Evolutionary conservation across 202 grass and related monocot species (phyloP), one percentile per base, ranked within the genome.

Genomic region (Carex sylvatica): DNA sequence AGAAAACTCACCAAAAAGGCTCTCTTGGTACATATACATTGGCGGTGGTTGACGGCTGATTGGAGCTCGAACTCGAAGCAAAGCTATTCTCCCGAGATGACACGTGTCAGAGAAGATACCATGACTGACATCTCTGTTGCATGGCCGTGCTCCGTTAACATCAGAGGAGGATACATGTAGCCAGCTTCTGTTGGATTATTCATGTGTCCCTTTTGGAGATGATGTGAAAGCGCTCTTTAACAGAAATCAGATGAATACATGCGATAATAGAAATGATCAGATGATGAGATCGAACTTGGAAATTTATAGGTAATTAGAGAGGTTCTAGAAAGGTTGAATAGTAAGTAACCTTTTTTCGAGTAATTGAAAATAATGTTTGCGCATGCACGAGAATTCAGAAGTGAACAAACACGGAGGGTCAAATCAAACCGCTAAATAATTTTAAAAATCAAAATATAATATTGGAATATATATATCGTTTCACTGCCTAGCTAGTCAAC

Each of bases 31-130:
- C 14, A 7, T 35, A 47, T 49, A 49, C 46, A 13, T 49, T 12
- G 46, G 46, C 13, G 0, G 10, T 18, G 0, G 14, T 52, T 49
- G 63, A 76, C 83, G 83, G 85, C 69, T 31, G 61, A 65, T 35
- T 56, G 61, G 61, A 78, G 35, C 40, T 36, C 77, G 73, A 28
- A 61, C 42, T 9, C n/a, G 54, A 0, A 16, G 40, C 40, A 84
- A 73, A 44, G 3, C 68, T 82, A 20, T 79, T 83, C 87, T 66
- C 69, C 40, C 7, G 89, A 46, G 8, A 91, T 26, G 67, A 94
- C 92, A 67, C 87, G 79, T 56, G 87, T 73, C 35, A 94, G 83
- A 80, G 92, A 89, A 2, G 92, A 89, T 73, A 91, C 89, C 64
- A 94, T 94, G 24, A 74, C 85, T 33, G 87, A 85, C 24, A 69